Evolutionary conservation across 2,329 filamentous ascomycete genomes (phyloP).

Genomic region (Pseudonectria foliicola): DNA sequence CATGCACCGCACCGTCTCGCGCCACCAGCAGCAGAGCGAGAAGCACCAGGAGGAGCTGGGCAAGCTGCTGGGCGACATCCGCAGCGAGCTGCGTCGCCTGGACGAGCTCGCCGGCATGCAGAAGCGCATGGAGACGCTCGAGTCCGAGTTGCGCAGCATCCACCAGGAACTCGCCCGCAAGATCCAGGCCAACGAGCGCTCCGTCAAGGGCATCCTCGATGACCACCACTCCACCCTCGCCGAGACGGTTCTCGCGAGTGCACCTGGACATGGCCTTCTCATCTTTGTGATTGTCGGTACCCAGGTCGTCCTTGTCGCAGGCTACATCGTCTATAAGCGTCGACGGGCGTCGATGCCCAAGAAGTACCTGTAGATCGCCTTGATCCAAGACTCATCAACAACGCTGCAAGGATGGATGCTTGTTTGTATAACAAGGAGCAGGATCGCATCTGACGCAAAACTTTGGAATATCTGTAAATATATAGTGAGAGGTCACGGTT

Average conservation of each 20-base stretch:
- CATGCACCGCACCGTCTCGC: conserved; percentile 51
- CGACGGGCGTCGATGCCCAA: conserved; percentile 72
- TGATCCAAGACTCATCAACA: too few relatives aligned
- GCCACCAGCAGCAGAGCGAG: conserved; percentile 44
- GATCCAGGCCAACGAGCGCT: conserved; percentile 43
- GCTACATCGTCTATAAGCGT: conserved; percentile 74
- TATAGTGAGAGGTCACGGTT: too few relatives aligned
- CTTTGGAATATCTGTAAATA: too few relatives aligned
- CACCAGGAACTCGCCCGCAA: conserved; percentile 46
- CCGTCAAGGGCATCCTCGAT: conserved; percentile 44
- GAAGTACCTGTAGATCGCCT: conserved; percentile 93
- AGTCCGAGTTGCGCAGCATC: conserved; percentile 52
- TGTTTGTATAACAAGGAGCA: too few relatives aligned
- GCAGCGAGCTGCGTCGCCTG: conserved; percentile 37
- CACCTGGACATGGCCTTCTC: conserved; percentile 44
- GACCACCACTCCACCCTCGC: conserved; percentile 44
- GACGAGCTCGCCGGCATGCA: conserved; percentile 38
- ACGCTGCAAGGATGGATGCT: too few relatives aligned
- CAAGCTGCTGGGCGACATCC: conserved; percentile 39
- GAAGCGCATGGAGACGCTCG: conserved; percentile 43
- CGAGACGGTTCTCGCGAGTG: conserved; percentile 39
- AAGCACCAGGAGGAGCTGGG: conserved; percentile 50
- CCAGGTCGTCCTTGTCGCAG: conserved; percentile 62
- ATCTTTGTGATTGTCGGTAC: conserved; percentile 68
- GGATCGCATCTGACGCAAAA: too few relatives aligned